Conservation (phyloP, 495 filamentous ascomycete species). For the Penicillium pulvis region DNA sequence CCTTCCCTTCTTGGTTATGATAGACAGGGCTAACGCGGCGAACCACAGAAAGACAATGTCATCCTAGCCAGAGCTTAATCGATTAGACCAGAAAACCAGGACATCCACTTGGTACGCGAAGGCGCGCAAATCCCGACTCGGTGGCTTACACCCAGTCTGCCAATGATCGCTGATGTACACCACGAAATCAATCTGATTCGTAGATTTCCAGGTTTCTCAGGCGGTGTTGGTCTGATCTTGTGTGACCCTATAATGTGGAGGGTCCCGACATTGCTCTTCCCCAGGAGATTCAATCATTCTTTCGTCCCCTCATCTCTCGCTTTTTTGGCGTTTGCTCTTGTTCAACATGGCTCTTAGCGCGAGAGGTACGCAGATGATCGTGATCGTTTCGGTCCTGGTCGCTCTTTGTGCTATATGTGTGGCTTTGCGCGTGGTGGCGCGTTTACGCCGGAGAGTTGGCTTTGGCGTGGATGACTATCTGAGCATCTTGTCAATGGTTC, state of each 20-base stretch:
- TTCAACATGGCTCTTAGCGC: constrained; percentile 30
- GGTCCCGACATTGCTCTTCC: constrained; percentile 5
- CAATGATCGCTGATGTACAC: constrained; percentile 2
- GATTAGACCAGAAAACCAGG: constrained; percentile 3
- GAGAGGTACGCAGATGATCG: constrained; percentile 39
- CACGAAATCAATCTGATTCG: background rate
- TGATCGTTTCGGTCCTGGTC: constrained; percentile 40
- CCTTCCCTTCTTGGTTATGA: constrained; percentile 19
- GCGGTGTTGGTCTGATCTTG: constrained; percentile 5
- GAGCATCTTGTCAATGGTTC: constrained; percentile 31
- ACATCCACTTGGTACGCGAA: constrained; percentile 13
- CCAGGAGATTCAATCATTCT: constrained; percentile 18
- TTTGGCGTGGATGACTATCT: constrained; percentile 48
- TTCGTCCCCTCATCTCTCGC: constrained; percentile 10
- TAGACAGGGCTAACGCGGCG: constrained; percentile 16
- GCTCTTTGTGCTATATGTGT: constrained; percentile 39
- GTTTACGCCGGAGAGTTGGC: constrained; percentile 38
- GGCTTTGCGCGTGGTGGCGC: constrained; percentile 39
- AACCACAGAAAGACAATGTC: constrained; percentile 8
- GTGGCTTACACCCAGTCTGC: background rate
- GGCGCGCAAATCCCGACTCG: constrained; percentile 1
- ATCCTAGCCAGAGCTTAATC: constrained; percentile 4
- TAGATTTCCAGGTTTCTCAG: constrained; percentile 2
- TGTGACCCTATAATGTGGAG: constrained; percentile 15
- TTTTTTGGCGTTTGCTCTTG: background rate